Percentiles rank a stretch among this genome's conserved stretches.
Evolutionary conservation across 1,284 basidiomycete genomes (phyloP).

Genomic region (Flammula alnicola): DNA sequence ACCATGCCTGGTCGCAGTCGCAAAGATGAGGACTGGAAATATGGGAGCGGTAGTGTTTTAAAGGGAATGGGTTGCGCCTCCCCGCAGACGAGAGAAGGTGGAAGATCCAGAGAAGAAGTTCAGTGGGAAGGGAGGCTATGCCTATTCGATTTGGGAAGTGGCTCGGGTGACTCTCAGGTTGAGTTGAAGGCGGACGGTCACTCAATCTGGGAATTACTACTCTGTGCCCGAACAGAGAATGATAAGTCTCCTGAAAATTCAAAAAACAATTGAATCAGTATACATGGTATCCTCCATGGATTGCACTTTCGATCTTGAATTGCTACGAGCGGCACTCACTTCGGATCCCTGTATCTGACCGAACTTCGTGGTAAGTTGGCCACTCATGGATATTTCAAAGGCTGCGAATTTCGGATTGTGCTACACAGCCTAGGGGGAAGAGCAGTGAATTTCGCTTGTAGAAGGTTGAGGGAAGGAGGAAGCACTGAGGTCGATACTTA

Average conservation of each 20-base stretch:
- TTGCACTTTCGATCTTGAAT: not conserved
- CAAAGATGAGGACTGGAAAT: slow-evolving; percentile 2
- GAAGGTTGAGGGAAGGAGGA: too few relatives aligned
- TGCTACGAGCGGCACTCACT: too few relatives aligned
- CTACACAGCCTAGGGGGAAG: too few relatives aligned
- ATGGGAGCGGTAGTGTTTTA: slow-evolving; percentile 10
- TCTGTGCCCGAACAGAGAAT: slow-evolving; percentile 7
- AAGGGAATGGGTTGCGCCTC: not conserved
- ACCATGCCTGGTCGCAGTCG: slow-evolving; percentile 5
- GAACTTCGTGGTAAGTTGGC: too few relatives aligned
- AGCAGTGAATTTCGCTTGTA: too few relatives aligned
- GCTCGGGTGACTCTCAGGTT: not conserved
- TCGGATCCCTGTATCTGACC: too few relatives aligned
- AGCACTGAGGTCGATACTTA: too few relatives aligned
- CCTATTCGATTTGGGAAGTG: slow-evolving; percentile 2
- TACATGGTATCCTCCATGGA: too few relatives aligned
- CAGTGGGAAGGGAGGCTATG: slow-evolving; percentile 6
- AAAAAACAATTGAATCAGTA: not conserved
- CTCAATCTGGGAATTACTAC: not conserved
- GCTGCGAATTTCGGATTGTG: too few relatives aligned
- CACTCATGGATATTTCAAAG: too few relatives aligned
- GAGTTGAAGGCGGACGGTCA: not conserved
- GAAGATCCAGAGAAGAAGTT: slow-evolving; percentile 16
- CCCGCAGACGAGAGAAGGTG: not conserved
- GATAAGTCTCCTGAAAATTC: not conserved